Evolutionary conservation across 768 basidiomycete genomes (phyloP).

Genomic region (Tricholoma sp.): DNA sequence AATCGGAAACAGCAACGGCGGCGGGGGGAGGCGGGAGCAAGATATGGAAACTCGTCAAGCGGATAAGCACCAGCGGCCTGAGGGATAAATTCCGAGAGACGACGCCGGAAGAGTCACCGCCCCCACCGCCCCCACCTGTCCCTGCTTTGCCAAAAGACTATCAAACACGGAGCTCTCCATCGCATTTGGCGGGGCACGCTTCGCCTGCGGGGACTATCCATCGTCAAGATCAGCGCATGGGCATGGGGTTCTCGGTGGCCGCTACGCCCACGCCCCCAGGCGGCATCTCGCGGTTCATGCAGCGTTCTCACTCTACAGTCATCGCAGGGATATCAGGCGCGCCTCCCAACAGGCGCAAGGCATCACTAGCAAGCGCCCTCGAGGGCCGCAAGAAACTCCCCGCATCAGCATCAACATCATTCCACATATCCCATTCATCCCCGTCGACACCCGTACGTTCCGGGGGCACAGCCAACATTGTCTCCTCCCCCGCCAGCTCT

Average conservation of each 20-base stretch:
- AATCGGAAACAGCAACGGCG: neutral
- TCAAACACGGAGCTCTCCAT: slow-evolving; percentile 1
- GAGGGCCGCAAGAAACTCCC: too few relatives aligned
- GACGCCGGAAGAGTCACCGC: neutral
- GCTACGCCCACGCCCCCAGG: neutral
- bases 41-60: slow-evolving; percentile 67
- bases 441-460: neutral
- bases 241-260: slow-evolving; percentile 1
- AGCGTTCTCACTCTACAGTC: neutral
- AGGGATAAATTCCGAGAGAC: slow-evolving; percentile 40
- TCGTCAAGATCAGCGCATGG: neutral
- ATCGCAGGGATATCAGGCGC: neutral
- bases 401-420: neutral
- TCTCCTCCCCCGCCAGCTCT: neutral
- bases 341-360: neutral
- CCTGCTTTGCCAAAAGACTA: slow-evolving; percentile 52
- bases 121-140: slow-evolving; percentile 59
- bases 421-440: neutral
- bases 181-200: neutral
- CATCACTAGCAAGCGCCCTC: neutral
- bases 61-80: slow-evolving; percentile 59
- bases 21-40: slow-evolving; percentile 31
- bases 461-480: neutral
- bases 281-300: neutral
- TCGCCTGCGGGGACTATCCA: neutral